Conservation (phyloP, 768 basidiomycete species). For the Amanita rimosa region DNA sequence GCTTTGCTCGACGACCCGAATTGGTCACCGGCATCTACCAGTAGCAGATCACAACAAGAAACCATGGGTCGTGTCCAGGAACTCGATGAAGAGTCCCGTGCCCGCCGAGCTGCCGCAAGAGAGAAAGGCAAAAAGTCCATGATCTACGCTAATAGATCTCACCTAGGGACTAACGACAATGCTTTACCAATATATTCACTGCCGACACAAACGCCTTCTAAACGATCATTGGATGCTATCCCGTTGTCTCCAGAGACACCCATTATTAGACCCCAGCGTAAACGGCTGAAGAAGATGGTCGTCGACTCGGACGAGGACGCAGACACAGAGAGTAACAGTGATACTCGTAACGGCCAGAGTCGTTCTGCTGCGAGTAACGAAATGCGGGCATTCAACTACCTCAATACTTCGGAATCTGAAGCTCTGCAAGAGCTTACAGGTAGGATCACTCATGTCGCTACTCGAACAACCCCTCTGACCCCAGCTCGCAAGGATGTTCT, state of each 20-base stretch:
- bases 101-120: constrained; percentile 48
- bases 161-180: constrained; percentile 29
- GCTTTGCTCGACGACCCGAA: constrained; percentile 41
- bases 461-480: constrained; percentile 5
- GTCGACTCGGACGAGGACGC: constrained; percentile 58
- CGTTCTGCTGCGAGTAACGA: constrained; percentile 29
- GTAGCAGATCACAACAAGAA: constrained; percentile 18
- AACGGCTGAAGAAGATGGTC: constrained; percentile 48
- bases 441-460: constrained; percentile 18
- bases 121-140: constrained; percentile 77
- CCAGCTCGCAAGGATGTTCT: constrained; percentile 48
- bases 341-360: constrained; percentile 17
- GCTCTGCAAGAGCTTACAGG: constrained; percentile 70
- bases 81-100: constrained; percentile 62
- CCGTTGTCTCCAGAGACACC: constrained; percentile 19
- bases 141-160: constrained; percentile 62
- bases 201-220: constrained; percentile 29
- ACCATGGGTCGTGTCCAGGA: constrained; percentile 55
- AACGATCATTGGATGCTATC: constrained; percentile 25
- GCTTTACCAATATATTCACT: constrained; percentile 7
- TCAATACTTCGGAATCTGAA: constrained; percentile 51
- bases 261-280: constrained; percentile 29
- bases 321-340: constrained; percentile 38
- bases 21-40: constrained; percentile 33
- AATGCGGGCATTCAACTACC: constrained; percentile 49